phyloP scores from a whole-genome alignment of 164 flowering plant species.

The Piper betle region DNA sequence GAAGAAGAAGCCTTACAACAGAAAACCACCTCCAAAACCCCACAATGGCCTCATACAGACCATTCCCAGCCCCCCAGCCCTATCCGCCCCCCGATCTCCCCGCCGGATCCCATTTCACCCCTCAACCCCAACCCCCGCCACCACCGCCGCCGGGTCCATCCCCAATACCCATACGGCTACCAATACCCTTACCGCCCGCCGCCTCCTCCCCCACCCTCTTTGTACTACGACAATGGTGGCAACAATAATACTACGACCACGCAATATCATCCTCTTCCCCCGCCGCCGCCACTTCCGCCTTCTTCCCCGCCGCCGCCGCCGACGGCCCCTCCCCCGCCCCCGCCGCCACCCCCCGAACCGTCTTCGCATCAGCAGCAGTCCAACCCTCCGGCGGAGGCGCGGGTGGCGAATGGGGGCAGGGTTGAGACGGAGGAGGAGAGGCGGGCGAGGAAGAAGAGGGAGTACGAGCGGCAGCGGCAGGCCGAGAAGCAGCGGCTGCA shows the following conservation, averaged over 20 bases:
- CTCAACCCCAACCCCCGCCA: conserved; percentile 30
- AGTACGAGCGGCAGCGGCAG: conserved; percentile 70
- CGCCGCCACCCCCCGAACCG: conserved; percentile 24
- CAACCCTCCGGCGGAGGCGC: conserved; percentile 16
- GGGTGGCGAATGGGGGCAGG: conserved; percentile 35
- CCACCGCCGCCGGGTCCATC: no score
- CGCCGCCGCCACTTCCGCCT: conserved; percentile 26
- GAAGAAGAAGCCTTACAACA: no score
- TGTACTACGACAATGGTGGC: conserved; percentile 31
- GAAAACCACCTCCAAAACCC: no score
- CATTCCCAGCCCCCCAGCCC: conserved; percentile 33
- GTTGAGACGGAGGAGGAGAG: conserved; percentile 92
- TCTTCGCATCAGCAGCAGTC: conserved; percentile 40
- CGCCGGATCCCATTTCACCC: neutral
- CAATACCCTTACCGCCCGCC: neutral
- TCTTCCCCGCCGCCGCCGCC: conserved; percentile 13
- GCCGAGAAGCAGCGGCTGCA: conserved; percentile 68
- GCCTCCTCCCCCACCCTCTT: conserved; percentile 22
- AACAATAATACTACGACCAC: no score
- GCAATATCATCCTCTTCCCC: conserved; percentile 1
- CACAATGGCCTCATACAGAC: conserved; percentile 79
- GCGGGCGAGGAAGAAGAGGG: conserved; percentile 74
- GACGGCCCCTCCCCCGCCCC: conserved; percentile 21
- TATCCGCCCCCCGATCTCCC: conserved; percentile 16
- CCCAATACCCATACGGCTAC: conserved; percentile 1